Base-by-base conservation (phyloP, 768 basidiomycete genomes). In the Termitomyces heimii region DNA sequence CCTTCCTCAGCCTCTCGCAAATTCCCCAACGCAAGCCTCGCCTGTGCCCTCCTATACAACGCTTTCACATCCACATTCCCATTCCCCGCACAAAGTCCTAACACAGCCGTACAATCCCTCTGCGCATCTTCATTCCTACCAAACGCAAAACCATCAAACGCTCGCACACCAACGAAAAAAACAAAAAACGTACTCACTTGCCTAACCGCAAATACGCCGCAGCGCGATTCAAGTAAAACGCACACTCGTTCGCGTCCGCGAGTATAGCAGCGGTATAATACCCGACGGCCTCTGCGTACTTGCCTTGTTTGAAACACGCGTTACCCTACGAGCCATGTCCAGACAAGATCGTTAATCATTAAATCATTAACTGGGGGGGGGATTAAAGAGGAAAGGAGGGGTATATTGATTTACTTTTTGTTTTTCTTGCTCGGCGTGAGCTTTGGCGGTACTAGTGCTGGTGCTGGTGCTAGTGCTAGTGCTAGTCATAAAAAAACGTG, bases 201-300 rank as follows among this genome's bases (percentile, higher is more conserved):
- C 85, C 86, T 75, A 96, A 82, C 79, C 94, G 95, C 59, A 98
- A 80, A 75, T 95, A 95, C 28, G 93, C 92, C 35, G 92, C 89
- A 3, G 93, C 91, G 44, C 95, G 84, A 67, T 98, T 98, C 34
- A 95, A 77, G 34, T 88, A 85, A 61, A 86, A 89, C 0, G 91
- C 88, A n/a, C 82, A 75, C 64, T 96, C 91, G 0, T 68, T 74
- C 12, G 74, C 68, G 70, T 95, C 87, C 2, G 85, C 81, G 20
- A 92, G 69, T 45, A 89, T 83, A 4, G 95, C 94, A 1, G 82
- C 73, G 32, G 90, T 88, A 72, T 97, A 98, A 67, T 92, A 86
- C 0, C 92, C 93, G 51, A 98, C 80, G 0, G 94, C 92, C 29
- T 77, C 75, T 1, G 85, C 82, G 69, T 82, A 95, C 67, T 94